Base-by-base conservation (phyloP, 257 asterid species). In the Nicotiana paniculata region DNA sequence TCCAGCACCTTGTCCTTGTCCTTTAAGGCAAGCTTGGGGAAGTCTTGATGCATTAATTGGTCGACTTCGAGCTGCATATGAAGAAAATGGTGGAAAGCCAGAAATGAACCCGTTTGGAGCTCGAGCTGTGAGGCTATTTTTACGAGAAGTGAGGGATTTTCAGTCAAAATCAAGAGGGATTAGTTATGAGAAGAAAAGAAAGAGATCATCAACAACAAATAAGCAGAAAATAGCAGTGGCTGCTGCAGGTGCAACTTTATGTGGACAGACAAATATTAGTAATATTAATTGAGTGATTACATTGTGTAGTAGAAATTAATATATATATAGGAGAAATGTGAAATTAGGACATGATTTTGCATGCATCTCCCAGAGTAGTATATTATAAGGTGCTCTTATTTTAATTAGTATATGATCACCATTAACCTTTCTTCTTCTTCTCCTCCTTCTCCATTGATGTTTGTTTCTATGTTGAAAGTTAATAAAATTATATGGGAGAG, bases 1-100 rank as follows among this genome's bases (percentile, higher is more conserved):
- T 48, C 89, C 87, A 6, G 79, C 81, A 2, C 89, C 88, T 0
- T 88, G 90, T 15, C 80, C 85, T 70, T 88, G 90, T 32, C 90
- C 90, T 32, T 82, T 88, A 1, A 82, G 90, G 83, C 89, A 88
- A 82, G 90, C 89, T 0, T 88, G 90, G 90, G 90, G 90, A 2
- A 88, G 90, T 59, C 87, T 88, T 0, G 90, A 88, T 81, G 86
- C 90, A 51, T 83, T 88, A 53, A 67, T 88, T 65, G 90, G 90
- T 12, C 61, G 90, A n/a, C 90, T 88, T 54, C 61, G 90, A 64
- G 90, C 90, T 10, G 89, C 90, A 4, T 88, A 79, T 18, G 90
- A 88, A 68, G 90, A 88, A 81, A 82, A 88, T 53, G 89, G 88
- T 4, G 89, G 89, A 4, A 85, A 79, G 32, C 86, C 86, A 2